A percentile compares a stretch with the other conserved stretches of the same genome.
Conservation (phyloP, 495 filamentous ascomycete species). For the Paragyromitra xinjiangensis region DNA sequence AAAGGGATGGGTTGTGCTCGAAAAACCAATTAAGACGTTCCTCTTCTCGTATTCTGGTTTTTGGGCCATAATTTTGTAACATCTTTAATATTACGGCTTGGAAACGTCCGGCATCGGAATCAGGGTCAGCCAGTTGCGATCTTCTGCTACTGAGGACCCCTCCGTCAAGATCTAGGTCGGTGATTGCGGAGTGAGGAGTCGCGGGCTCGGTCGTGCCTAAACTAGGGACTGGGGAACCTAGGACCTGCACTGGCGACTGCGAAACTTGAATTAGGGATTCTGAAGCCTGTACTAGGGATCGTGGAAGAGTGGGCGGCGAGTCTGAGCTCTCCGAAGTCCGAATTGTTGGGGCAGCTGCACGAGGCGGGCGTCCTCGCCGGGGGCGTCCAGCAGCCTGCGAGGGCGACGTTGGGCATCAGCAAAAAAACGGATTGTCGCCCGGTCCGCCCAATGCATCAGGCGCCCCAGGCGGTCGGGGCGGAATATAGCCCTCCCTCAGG, state of each 20-base stretch:
- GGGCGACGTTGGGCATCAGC: neutral
- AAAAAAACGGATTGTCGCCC: no score
- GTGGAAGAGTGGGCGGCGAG: neutral
- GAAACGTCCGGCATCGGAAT: neutral
- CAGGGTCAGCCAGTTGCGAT: constrained; percentile 1
- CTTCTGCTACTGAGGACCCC: neutral
- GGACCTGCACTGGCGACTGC: neutral
- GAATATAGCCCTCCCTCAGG: no score
- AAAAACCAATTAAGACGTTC: neutral
- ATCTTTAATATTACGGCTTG: neutral
- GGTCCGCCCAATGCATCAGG: no score
- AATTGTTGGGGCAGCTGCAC: neutral
- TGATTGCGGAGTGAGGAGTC: neutral
- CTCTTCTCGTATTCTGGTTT: neutral
- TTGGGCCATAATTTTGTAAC: neutral
- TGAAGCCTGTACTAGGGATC: neutral
- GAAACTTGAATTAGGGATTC: neutral
- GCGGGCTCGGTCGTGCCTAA: neutral
- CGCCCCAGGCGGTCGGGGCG: no score
- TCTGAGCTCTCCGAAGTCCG: neutral
- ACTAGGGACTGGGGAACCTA: neutral
- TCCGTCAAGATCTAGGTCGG: neutral
- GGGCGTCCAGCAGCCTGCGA: neutral
- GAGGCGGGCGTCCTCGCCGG: neutral
- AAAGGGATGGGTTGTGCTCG: neutral